phyloP scores from a whole-genome alignment of 2,329 filamentous ascomycete species.

The Huntiella moniliformis region DNA sequence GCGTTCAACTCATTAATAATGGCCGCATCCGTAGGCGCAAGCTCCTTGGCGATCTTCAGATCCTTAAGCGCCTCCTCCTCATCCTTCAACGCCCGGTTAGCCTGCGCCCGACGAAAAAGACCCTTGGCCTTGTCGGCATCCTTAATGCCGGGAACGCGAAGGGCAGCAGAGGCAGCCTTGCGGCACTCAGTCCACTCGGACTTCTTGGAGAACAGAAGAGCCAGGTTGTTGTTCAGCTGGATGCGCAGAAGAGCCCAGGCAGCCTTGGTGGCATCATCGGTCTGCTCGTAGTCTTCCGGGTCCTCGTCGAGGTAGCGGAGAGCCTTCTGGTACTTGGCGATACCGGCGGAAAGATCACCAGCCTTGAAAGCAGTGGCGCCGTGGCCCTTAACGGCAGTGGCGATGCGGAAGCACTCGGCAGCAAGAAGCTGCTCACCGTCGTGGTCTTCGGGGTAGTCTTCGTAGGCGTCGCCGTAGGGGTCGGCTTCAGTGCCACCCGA shows the following conservation, averaged over 20 bases:
- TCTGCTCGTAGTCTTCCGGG: conserved; percentile 47
- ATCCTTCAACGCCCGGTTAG: conserved; percentile 59
- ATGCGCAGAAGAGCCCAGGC: conserved; percentile 61
- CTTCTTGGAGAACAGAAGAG: conserved; percentile 70
- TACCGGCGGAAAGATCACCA: conserved; percentile 47
- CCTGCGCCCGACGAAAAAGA: conserved; percentile 62
- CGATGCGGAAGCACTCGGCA: conserved; percentile 53
- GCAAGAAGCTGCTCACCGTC: conserved; percentile 30
- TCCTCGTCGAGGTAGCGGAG: conserved; percentile 78
- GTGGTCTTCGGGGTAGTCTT: conserved; percentile 88
- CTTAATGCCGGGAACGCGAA: conserved; percentile 45
- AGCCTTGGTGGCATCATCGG: conserved; percentile 46
- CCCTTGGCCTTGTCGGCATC: conserved; percentile 79
- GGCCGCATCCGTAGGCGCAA: conserved; percentile 57
- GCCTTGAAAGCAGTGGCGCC: conserved; percentile 86
- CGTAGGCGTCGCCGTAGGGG: conserved; percentile 72
- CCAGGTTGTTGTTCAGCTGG: conserved; percentile 72
- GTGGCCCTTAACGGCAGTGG: conserved; percentile 69
- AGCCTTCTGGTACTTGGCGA: conserved; percentile 90
- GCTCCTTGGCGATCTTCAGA: conserved; percentile 54
- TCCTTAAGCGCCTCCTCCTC: conserved; percentile 64
- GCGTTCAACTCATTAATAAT: conserved; percentile 55
- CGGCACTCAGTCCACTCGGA: conserved; percentile 50
- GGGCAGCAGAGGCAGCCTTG: conserved; percentile 51
- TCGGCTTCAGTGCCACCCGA: conserved; percentile 55